A percentile compares a stretch with the other conserved stretches of the same genome.
Evolutionary conservation across 106 monocot genomes (phyloP).

Genomic region (Cymbidium sinense): DNA sequence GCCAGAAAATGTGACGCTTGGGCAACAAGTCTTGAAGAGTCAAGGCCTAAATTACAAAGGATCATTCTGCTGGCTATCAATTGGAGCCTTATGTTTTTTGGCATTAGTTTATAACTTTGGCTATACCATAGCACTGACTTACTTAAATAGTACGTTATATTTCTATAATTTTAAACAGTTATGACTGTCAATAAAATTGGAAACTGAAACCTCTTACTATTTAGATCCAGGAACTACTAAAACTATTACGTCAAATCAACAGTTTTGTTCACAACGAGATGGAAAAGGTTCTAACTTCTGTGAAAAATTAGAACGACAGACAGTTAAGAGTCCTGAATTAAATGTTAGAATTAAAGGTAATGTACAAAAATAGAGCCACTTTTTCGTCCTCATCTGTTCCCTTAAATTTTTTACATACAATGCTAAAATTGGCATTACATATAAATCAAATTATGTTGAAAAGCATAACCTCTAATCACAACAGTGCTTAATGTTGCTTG

Average conservation of each 20-base stretch:
- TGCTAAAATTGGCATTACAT: no score
- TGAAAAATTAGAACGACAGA: not conserved
- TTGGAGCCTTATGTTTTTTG: slow-evolving; percentile 13
- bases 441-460: no score
- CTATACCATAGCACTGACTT: slow-evolving; percentile 14
- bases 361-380: no score
- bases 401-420: no score
- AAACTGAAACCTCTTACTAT: not conserved
- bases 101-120: slow-evolving; percentile 12
- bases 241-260: not conserved
- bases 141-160: slow-evolving; percentile 5
- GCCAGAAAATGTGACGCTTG: slow-evolving; percentile 12
- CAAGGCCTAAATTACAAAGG: slow-evolving; percentile 3
- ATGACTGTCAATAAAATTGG: not conserved
- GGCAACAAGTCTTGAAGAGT: slow-evolving; percentile 7
- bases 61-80: slow-evolving; percentile 17
- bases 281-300: not conserved
- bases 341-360: no score
- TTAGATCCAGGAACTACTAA: slow-evolving; percentile 13
- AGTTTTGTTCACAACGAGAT: not conserved
- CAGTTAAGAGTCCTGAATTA: not conserved
- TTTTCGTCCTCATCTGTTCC: no score
- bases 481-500: not conserved
- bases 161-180: not conserved
- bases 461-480: no score